phyloP scores from a whole-genome alignment of 2,329 filamentous ascomycete species.

The Fusarium buxicola region DNA sequence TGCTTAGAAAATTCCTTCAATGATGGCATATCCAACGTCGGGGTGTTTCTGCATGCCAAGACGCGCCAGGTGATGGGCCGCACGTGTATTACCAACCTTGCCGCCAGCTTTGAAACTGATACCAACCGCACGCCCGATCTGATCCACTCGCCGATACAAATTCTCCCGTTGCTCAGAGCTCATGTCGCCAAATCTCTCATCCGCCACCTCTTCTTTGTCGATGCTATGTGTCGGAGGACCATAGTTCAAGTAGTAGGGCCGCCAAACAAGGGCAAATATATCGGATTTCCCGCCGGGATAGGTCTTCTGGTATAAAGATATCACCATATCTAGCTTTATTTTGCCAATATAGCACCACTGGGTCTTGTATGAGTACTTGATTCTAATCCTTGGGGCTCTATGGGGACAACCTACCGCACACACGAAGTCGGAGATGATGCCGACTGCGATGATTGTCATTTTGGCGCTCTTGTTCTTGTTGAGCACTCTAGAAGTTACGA shows the following conservation, averaged over 20 bases:
- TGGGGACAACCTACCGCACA: slow-evolving; percentile 43
- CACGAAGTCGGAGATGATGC: slow-evolving; percentile 48
- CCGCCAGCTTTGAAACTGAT: slow-evolving; percentile 51
- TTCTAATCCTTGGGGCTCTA: not conserved
- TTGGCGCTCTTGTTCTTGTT: not conserved
- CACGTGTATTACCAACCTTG: slow-evolving; percentile 50
- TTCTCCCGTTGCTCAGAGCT: slow-evolving; percentile 46
- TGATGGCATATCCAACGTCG: slow-evolving; percentile 32
- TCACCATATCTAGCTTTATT: slow-evolving; percentile 52
- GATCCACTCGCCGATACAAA: slow-evolving; percentile 43
- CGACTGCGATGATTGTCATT: slow-evolving; percentile 33
- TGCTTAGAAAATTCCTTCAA: slow-evolving; percentile 45
- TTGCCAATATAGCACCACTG: slow-evolving; percentile 57
- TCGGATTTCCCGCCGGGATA: slow-evolving; percentile 53
- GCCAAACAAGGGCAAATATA: slow-evolving; percentile 51
- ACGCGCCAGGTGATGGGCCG: slow-evolving; percentile 51
- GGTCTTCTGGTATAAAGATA: slow-evolving; percentile 53
- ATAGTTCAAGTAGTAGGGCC: slow-evolving; percentile 53
- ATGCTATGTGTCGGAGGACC: slow-evolving; percentile 39
- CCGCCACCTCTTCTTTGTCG: slow-evolving; percentile 36
- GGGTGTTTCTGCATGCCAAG: slow-evolving; percentile 27
- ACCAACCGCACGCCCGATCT: slow-evolving; percentile 48
- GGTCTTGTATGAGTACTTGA: not conserved
- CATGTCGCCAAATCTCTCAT: slow-evolving; percentile 41
- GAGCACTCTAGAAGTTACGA: not conserved